phyloP scores from a whole-genome alignment of 1,284 basidiomycete genomes.

The Pseudozyma sp. region DNA sequence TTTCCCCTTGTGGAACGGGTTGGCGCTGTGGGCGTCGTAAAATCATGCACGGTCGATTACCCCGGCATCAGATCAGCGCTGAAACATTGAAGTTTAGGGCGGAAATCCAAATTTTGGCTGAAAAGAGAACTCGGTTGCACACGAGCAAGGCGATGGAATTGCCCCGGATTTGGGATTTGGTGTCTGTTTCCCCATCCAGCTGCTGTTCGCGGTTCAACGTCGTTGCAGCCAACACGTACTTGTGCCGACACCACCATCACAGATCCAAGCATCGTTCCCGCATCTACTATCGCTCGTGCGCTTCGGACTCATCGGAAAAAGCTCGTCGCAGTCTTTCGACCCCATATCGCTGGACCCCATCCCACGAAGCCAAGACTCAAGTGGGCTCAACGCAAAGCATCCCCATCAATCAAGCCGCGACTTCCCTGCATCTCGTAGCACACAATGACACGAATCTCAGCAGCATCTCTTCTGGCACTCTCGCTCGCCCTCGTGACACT shows the following conservation, averaged over 20 bases:
- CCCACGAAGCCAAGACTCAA: too few species aligned
- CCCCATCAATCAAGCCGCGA: too few species aligned
- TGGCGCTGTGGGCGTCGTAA: conserved; percentile 3
- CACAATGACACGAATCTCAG: background rate
- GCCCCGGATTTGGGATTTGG: conserved; percentile 15
- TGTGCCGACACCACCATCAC: background rate
- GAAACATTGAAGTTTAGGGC: background rate
- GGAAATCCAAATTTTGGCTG: conserved; percentile 10
- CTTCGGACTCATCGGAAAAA: too few species aligned
- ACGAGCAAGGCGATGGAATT: background rate
- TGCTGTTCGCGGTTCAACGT: background rate
- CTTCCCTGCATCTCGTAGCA: too few species aligned
- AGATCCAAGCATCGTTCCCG: background rate
- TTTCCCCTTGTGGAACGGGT: conserved; percentile 5
- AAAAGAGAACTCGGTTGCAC: conserved; percentile 1
- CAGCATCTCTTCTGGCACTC: background rate
- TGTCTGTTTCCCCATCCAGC: conserved; percentile 7
- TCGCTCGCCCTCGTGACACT: background rate
- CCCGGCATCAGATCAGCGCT: conserved; percentile 6
- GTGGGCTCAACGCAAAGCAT: too few species aligned
- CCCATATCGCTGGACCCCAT: too few species aligned
- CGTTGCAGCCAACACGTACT: background rate
- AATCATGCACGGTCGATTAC: conserved; percentile 22
- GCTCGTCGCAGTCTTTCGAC: too few species aligned
- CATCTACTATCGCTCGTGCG: too few species aligned